Base-by-base conservation (phyloP, 352 stramenopile genomes). In the Aphanomyces invadans region DNA sequence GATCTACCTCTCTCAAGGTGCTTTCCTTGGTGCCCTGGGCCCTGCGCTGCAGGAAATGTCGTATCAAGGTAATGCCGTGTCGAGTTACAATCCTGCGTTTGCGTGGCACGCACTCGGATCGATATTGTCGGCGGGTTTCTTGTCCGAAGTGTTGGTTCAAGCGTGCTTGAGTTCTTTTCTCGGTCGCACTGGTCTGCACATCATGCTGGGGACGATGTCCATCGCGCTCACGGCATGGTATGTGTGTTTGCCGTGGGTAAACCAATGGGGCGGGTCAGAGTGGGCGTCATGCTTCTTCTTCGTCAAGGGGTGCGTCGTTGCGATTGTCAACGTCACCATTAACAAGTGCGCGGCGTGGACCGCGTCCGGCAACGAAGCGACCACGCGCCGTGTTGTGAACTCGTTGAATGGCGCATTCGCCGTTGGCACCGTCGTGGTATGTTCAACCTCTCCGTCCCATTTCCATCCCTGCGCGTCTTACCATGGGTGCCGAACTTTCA, bases 41-140 rank as follows among this genome's bases (percentile, higher is more conserved):
- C 60, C 60, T 26, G 46, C 60, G 32, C 49, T 67, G n/a, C 60
- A 67, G 39, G 60, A 67, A 48, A 55, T 67, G 60, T 67, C 60
- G 45, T 67, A 23, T 17, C 23, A 31, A 17, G 38, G 60, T 17
- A 51, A 67, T 44, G 48, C 60, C 12, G 60, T 67, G 2, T 49
- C 60, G 28, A 25, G 32, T 12, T 67, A 67, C 32, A 67, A 67
- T 28, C 60, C 60, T 7, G 60, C 60, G 0, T 67, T 67, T 59
- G 60, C 60, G 23, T 51, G 25, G 15, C 60, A 67, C 12, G 60
- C 38, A 15, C 45, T 67, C 23, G 60, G 38, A 4, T 42, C 60
- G 19, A 67, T 67, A n/a, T 17, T 67, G 19, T 55, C 60, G 25
- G 60, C 44, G 11, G 60, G 60, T 32, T 67, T 67, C 49, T 67